Evolutionary conservation across 2,329 filamentous ascomycete genomes (phyloP), one percentile per base, ranked within the genome.

Genomic region (Aotearoamyces nothofagi): DNA sequence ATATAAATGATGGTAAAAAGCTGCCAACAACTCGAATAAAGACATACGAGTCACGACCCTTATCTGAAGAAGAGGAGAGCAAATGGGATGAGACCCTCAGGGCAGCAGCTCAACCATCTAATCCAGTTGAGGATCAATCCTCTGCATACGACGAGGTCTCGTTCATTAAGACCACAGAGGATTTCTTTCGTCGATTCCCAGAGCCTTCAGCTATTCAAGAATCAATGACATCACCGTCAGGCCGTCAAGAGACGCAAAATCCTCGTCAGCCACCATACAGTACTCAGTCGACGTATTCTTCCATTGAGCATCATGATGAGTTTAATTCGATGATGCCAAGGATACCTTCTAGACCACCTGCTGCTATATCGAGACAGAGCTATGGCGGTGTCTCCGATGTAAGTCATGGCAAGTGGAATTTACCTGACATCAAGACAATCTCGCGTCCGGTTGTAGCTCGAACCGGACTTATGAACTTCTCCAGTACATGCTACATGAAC

Each of bases 401-500:
- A 9, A 35, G 39, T 23, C 19, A 20, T 20, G 19, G 19, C 19
- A 20, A 8, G n/a, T 20, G 7, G 8, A 20, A 20, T n/a, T 20
- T n/a, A n/a, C n/a, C n/a, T n/a, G n/a, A n/a, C n/a, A 46, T 49
- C 29, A 51, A 44, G 39, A 51, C 52, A 23, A 43, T 56, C 26
- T 49, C 60, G 27, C 55, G 56, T 33, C 49, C 55, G 9, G 34
- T 38, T 11, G 53, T 60, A 15, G 56, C 56, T n/a, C 58, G 60
- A 19, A 78, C 81, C 8, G 86, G 87, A 0, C 62, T 94, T 9
- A 58, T 72, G 33, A 94, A 94, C 42, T 80, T 83, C 22, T 70
- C 73, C 1, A 76, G 78, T 26, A 86, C 79, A 39, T 94, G 87
- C 50, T 94, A 93, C 47, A 84, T 90, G 61, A 94, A 93, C 52